These are phyloP conservation scores for Myrica gale DNA, from an alignment of 306 rosid species.

Conservation along the genomic window DNA sequence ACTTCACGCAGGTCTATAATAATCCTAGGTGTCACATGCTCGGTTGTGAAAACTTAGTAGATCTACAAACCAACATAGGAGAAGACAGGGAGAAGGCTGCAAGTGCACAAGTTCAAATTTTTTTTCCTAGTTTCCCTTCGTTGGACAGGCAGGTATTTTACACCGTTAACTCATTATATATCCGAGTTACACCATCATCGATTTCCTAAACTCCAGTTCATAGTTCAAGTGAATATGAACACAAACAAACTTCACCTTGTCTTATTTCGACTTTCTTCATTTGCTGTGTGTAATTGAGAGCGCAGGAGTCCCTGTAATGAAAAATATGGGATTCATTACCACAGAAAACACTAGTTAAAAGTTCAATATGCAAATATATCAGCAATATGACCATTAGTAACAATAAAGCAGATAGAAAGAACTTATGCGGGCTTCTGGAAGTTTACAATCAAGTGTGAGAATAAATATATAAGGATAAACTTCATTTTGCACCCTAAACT, in stretches of 20 bases:
- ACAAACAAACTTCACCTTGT: conserved; percentile 50
- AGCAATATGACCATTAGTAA: background rate
- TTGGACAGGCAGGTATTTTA: background rate
- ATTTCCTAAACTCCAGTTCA: background rate
- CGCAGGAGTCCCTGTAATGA: conserved; percentile 74
- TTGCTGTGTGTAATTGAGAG: conserved; percentile 75
- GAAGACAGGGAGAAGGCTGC: background rate
- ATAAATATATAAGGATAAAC: background rate
- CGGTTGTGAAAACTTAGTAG: too few species aligned
- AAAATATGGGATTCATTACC: conserved; percentile 14
- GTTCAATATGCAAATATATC: background rate
- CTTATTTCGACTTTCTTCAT: conserved; percentile 72
- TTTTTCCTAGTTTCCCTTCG: background rate
- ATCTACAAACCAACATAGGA: background rate
- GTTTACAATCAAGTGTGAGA: background rate
- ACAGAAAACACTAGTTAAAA: background rate
- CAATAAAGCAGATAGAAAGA: background rate
- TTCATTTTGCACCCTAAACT: too few species aligned
- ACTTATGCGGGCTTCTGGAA: background rate
- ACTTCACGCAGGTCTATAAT: too few species aligned
- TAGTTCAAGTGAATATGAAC: background rate
- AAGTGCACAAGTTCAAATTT: background rate
- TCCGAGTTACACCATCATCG: background rate
- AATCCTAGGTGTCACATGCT: too few species aligned
- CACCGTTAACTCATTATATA: background rate